Percentiles rank a stretch among this genome's conserved stretches.
phyloP scores from a whole-genome alignment of 345 rosid species.

The Citrus unshiu region DNA sequence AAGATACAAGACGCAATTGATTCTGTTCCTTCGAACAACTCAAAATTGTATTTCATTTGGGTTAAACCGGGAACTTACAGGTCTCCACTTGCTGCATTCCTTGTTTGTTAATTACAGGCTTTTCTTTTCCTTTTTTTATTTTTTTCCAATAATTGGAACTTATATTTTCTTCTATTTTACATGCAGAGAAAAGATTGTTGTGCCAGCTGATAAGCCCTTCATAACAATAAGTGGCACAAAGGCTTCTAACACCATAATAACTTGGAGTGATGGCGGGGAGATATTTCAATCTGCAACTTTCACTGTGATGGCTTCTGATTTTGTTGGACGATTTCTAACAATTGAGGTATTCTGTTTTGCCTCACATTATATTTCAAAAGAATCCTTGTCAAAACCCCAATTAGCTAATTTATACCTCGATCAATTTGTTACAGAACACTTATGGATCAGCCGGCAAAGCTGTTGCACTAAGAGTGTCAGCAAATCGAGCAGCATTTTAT shows the following conservation, averaged over 20 bases:
- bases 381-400: no score
- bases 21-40: conserved; percentile 48
- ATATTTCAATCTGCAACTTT: conserved; percentile 53
- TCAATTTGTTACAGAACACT: conserved; percentile 39
- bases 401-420: no score
- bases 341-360: conserved; percentile 26
- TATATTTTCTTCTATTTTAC: background rate
- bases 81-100: conserved; percentile 21
- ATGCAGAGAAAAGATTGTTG: conserved; percentile 52
- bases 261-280: conserved; percentile 51
- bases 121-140: no score
- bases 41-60: conserved; percentile 43
- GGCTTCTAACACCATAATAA: conserved; percentile 40
- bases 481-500: conserved; percentile 60
- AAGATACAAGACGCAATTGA: conserved; percentile 73
- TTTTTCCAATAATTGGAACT: background rate
- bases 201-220: conserved; percentile 65
- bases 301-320: conserved; percentile 58
- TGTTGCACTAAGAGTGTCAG: conserved; percentile 65
- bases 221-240: conserved; percentile 68
- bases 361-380: background rate
- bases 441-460: conserved; percentile 48
- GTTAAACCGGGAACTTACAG: conserved; percentile 77
- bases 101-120: background rate
- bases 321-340: conserved; percentile 59